A percentile compares a stretch with the other conserved stretches of the same genome.
Evolutionary conservation across 2,329 filamentous ascomycete species (phyloP).

Genomic region (Ilyonectria destructans): DNA sequence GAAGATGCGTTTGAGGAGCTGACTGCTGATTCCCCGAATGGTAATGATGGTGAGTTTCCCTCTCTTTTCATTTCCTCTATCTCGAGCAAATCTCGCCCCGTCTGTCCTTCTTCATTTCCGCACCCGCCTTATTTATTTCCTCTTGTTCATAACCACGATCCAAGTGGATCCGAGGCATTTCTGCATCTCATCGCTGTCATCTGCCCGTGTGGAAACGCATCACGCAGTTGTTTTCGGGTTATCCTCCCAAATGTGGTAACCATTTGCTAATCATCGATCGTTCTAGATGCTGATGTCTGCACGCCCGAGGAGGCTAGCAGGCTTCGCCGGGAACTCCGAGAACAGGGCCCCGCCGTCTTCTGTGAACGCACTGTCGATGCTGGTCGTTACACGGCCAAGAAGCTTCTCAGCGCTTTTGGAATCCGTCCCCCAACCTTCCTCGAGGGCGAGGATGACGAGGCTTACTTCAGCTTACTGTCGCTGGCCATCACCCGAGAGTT

Average conservation of each 20-base stretch:
- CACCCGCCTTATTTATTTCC: background rate
- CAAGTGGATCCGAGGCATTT: constrained; percentile 31
- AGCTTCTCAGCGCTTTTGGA: constrained; percentile 89
- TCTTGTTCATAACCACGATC: constrained; percentile 26
- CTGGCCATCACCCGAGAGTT: constrained; percentile 86
- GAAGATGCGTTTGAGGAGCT: constrained; percentile 75
- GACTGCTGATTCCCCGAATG: constrained; percentile 66
- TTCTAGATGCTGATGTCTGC: constrained; percentile 67
- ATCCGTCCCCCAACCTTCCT: constrained; percentile 83
- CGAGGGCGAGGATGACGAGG: constrained; percentile 77
- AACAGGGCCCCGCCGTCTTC: constrained; percentile 85
- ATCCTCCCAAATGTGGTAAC: constrained; percentile 22
- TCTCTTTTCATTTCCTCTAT: constrained; percentile 26
- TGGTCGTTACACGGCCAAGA: constrained; percentile 82
- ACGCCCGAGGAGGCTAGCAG: constrained; percentile 78
- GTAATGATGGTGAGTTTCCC: constrained; percentile 61
- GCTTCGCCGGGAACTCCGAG: constrained; percentile 80
- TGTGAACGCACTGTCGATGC: constrained; percentile 80
- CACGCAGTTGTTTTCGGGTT: constrained; percentile 8
- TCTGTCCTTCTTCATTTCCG: constrained; percentile 29
- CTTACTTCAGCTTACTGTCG: constrained; percentile 82
- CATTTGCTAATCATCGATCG: constrained; percentile 16
- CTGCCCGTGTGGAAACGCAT: constrained; percentile 10
- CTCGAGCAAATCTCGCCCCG: background rate
- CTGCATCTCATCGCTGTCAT: constrained; percentile 9